Conservation (phyloP, 2,329 filamentous ascomycete genomes). For the Ramularia endophylla region DNA sequence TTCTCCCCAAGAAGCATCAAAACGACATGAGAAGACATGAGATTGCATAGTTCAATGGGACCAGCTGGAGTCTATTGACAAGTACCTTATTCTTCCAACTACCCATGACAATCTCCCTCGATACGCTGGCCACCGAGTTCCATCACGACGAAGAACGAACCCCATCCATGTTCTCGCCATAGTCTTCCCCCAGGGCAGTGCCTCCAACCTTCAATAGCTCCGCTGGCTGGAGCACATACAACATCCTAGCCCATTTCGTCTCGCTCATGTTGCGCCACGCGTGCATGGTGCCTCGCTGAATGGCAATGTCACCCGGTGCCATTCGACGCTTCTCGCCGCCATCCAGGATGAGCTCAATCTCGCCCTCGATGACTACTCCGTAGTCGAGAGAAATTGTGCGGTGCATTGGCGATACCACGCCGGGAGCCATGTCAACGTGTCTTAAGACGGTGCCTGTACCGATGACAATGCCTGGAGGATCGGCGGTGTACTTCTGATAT, state of each 20-base stretch:
- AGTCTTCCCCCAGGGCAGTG: conserved; percentile 26
- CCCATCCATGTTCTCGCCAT: conserved; percentile 9
- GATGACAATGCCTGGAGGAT: conserved; percentile 45
- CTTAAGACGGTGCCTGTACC: conserved; percentile 43
- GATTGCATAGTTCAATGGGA: too few relatives aligned
- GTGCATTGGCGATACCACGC: conserved; percentile 25
- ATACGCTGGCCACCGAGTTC: too few relatives aligned
- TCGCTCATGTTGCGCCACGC: conserved; percentile 30
- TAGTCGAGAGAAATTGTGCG: conserved; percentile 31
- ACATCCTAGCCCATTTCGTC: conserved; percentile 28
- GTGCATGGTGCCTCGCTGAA: conserved; percentile 31
- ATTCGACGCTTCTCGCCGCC: conserved; percentile 27
- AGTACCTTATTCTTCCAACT: too few relatives aligned
- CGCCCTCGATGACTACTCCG: conserved; percentile 29
- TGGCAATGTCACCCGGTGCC: conserved; percentile 27
- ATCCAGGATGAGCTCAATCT: conserved; percentile 29
- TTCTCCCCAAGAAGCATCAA: too few relatives aligned
- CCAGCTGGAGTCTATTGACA: too few relatives aligned
- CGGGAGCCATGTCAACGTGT: conserved; percentile 22
- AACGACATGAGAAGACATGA: too few relatives aligned
- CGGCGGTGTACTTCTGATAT: conserved; percentile 40
- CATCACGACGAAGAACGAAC: too few relatives aligned
- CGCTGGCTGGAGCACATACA: conserved; percentile 28
- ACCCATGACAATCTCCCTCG: too few relatives aligned
- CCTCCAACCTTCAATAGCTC: conserved; percentile 22